Base-by-base conservation (phyloP, 257 asterid genomes). In the Galeopsis tetrahit region DNA sequence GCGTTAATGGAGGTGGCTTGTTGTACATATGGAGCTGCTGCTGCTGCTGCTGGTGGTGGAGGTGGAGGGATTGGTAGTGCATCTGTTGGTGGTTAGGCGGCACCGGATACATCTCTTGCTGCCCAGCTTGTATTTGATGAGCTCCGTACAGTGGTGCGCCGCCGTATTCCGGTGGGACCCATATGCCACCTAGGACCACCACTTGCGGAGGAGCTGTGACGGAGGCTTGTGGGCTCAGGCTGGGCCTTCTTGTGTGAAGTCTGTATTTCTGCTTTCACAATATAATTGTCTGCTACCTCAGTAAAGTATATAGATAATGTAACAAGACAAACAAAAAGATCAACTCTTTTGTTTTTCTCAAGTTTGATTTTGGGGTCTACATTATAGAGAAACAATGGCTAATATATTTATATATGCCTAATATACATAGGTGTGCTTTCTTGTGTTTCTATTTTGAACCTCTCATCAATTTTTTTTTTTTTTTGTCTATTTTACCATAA, bases 221-320 rank as follows among this genome's bases (percentile, higher is more conserved):
- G 10, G 92, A 46, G 15, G 81, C 71, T 74, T 92, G 99, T 63
- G 96, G 92, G 76, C 89, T 92, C 43, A 97, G 99, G 78, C 95
- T 86, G 40, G 99, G 98, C 85, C 98, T 87, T 73, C 99, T 83
- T 2, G 97, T 95, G 91, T 95, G 99, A 21, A 95, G 97, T 68
- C 99, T 86, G 79, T 88, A 95, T 72, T 95, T 95, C 99, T 95
- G 92, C 63, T 60, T 14, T 63, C 44, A 59, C 17, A 58, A 46
- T 62, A 39, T 6, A 66, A 36, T 36, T 61, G 62, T 71, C 58
- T 35, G 21, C 46, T 21, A 21, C 28, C 28, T 71, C 69, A 70
- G 17, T 64, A 17, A 38, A 64, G 59, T 51, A 40, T 40, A 4
- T 14, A 3, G 28, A 21, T 21, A 21, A 21, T n/a, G 5, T 49